Base-by-base conservation (phyloP, 1,139 yeast species). In the Diutina pseudorugosa region DNA sequence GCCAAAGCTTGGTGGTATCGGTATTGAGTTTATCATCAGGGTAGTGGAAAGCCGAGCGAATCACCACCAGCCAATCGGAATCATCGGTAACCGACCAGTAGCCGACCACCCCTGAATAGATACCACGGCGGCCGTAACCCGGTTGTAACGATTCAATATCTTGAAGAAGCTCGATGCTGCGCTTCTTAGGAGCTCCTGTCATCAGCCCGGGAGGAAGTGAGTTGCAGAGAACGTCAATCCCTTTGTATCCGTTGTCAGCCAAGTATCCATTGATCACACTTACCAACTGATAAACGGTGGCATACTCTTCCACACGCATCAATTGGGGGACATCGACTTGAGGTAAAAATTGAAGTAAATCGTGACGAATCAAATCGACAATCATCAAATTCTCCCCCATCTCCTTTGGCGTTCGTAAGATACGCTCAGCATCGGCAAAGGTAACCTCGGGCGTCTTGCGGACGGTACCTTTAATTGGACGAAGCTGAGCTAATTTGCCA, bases 141-240 rank as follows among this genome's bases (percentile, higher is more conserved):
- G 60, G 59, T 58, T 73, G 77, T 56, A 64, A 54, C 42, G 61
- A 53, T 56, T 77, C 81, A n/a, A 76, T 69, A 1, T 69, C 66
- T 56, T 84, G 85, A 23, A 94, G 72, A 14, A 94, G 67, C 64
- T 91, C 94, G 2, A 93, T 96, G 0, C 97, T 88, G 54, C 96
- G 76, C 61, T 84, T 86, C 68, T 94, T 94, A 1, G 99, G 99
- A 0, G 99, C 98, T 3, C 99, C 99, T 0, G 99, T 94, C 99
- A 94, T 94, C 1, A 98, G 91, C 0, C 99, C 99, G 0, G 99
- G 97, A 1, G 99, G 98, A 41, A 94, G 70, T 0, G 96, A 82
- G 55, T 81, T 81, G 23, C 82, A 78, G 19, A 93, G 72, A 5
- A 91, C 72, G 63, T 93, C 98, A 45, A 90, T 72, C 0, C 98